phyloP scores from a whole-genome alignment of 2,329 filamentous ascomycete species.

The Xylaria sp. region DNA sequence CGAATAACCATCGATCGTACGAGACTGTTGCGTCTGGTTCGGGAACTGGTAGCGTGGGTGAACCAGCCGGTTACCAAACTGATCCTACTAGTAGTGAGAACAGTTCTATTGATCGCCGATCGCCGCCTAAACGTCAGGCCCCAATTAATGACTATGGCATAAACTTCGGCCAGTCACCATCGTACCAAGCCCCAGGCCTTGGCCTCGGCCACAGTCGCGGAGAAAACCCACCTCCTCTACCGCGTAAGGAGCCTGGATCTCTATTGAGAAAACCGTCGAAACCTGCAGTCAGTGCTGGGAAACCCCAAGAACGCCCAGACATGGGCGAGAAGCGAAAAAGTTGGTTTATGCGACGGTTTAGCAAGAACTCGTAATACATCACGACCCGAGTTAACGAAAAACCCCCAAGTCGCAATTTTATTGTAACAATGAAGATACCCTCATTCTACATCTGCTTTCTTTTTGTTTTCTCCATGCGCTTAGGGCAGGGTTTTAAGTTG shows the following conservation, averaged over 20 bases:
- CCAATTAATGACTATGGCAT: constrained; percentile 70
- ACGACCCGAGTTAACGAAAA: neutral
- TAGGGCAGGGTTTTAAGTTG: constrained; percentile 2
- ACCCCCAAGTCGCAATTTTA: constrained; percentile 25
- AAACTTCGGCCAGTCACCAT: constrained; percentile 52
- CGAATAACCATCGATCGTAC: constrained; percentile 77
- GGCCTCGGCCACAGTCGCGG: constrained; percentile 28
- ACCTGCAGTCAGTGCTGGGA: constrained; percentile 27
- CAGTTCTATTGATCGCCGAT: constrained; percentile 81
- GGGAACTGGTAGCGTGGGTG: constrained; percentile 71
- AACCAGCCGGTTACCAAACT: constrained; percentile 79
- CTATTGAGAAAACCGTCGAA: constrained; percentile 40
- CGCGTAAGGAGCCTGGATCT: constrained; percentile 41
- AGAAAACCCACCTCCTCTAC: constrained; percentile 39
- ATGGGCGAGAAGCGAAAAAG: constrained; percentile 79
- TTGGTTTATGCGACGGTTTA: constrained; percentile 86
- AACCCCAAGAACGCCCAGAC: constrained; percentile 41
- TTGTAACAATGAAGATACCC: constrained; percentile 30
- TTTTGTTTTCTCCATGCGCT: neutral
- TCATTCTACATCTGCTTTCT: constrained; percentile 17
- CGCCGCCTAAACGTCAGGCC: constrained; percentile 59
- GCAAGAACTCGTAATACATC: constrained; percentile 56
- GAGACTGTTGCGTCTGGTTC: constrained; percentile 84
- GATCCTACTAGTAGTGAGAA: constrained; percentile 89
- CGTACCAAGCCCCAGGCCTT: constrained; percentile 51